phyloP scores from a whole-genome alignment of 441 rosid species.

The Sinapis alba region DNA sequence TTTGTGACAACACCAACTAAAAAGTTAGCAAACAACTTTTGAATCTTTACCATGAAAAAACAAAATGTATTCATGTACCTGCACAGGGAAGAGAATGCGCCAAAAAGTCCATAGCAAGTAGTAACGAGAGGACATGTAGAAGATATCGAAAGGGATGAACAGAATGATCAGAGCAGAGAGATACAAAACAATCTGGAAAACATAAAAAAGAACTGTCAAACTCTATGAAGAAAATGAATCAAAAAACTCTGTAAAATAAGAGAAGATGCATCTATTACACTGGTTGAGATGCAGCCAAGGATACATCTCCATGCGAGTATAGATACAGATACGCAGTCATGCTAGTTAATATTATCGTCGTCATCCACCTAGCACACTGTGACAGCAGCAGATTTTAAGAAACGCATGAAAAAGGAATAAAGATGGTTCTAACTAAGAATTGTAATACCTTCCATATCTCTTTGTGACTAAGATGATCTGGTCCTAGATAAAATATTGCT shows the following conservation, averaged over 20 bases:
- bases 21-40: neutral
- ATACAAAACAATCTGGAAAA: constrained; percentile 86
- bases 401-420: neutral
- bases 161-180: constrained; percentile 65
- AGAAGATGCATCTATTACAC: constrained; percentile 97
- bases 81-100: constrained; percentile 88
- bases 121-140: constrained; percentile 80
- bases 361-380: constrained; percentile 96
- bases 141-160: constrained; percentile 91
- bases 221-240: constrained; percentile 4
- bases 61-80: constrained; percentile 49
- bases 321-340: constrained; percentile 94
- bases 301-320: constrained; percentile 94
- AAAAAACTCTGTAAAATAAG: constrained; percentile 27
- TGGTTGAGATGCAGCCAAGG: constrained; percentile 97
- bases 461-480: constrained; percentile 82
- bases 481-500: constrained; percentile 76
- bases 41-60: neutral
- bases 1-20: constrained; percentile 30
- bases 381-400: neutral
- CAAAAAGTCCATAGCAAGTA: constrained; percentile 87
- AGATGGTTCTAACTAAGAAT: constrained; percentile 1
- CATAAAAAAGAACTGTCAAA: neutral
- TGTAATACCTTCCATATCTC: constrained; percentile 94
- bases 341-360: constrained; percentile 84